Evolutionary conservation across 2,329 filamentous ascomycete genomes (phyloP).

Genomic region (Sarocladium brachiariae): DNA sequence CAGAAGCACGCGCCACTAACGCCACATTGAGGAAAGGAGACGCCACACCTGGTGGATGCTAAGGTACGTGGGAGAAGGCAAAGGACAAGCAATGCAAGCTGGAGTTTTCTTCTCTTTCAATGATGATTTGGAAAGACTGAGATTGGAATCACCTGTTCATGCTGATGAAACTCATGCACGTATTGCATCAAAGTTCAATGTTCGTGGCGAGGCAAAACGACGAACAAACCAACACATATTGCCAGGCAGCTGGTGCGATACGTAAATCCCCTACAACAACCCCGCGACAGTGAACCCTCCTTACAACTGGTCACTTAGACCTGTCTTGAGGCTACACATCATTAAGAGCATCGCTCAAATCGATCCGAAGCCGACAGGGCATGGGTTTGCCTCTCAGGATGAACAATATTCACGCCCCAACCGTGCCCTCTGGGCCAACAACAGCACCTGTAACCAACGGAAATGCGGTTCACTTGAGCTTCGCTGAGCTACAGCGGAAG

Average conservation of each 20-base stretch:
- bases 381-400: slow-evolving; percentile 28
- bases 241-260: slow-evolving; percentile 1
- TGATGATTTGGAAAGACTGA: no score
- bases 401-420: slow-evolving; percentile 52
- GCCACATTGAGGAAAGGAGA: neutral
- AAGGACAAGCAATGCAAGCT: no score
- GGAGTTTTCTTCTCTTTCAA: no score
- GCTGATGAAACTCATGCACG: no score
- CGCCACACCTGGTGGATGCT: no score
- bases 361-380: neutral
- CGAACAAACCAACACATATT: neutral
- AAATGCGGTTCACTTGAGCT: slow-evolving; percentile 55
- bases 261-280: slow-evolving; percentile 1
- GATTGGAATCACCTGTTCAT: no score
- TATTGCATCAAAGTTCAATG: no score
- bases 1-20: neutral
- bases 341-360: neutral
- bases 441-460: slow-evolving; percentile 54
- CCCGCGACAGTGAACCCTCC: neutral
- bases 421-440: slow-evolving; percentile 66
- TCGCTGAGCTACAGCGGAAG: slow-evolving; percentile 73
- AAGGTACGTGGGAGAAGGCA: no score
- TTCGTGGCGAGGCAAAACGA: no score
- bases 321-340: slow-evolving; percentile 18
- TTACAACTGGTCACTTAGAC: neutral